Percentiles rank a stretch among this genome's conserved stretches.
Evolutionary conservation across 495 filamentous ascomycete species (phyloP).

Genomic region (Neurospora sp.): DNA sequence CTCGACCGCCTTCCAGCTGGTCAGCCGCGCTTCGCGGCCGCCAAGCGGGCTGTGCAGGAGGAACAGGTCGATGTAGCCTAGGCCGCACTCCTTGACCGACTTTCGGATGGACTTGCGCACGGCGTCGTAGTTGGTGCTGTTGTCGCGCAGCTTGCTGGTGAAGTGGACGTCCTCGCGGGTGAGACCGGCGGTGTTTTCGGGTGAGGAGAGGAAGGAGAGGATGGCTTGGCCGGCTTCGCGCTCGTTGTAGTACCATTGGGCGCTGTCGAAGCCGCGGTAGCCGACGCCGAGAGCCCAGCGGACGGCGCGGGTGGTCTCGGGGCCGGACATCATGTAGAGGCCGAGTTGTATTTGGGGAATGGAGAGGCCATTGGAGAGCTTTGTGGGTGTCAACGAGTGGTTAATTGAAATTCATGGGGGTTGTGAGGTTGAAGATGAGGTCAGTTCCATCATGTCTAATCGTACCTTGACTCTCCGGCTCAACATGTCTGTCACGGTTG

Average conservation of each 20-base stretch:
- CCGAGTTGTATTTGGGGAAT: conserved; percentile 61
- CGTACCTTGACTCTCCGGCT: conserved; percentile 1
- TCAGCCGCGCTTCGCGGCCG: conserved; percentile 45
- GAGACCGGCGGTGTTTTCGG: conserved; percentile 30
- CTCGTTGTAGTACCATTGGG: conserved; percentile 56
- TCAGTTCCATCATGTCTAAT: background rate
- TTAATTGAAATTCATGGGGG: background rate
- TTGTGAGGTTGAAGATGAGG: background rate
- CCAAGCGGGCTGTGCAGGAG: conserved; percentile 58
- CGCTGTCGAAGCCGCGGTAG: conserved; percentile 47
- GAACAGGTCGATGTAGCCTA: conserved; percentile 64
- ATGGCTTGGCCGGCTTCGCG: conserved; percentile 49
- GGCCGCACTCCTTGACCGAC: conserved; percentile 41
- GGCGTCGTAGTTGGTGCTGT: conserved; percentile 42
- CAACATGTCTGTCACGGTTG: conserved; percentile 1
- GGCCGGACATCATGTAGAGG: conserved; percentile 50
- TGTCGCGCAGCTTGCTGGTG: conserved; percentile 54
- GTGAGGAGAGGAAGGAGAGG: conserved; percentile 31
- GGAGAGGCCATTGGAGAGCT: conserved; percentile 46
- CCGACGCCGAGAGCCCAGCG: conserved; percentile 39
- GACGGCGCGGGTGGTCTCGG: conserved; percentile 38
- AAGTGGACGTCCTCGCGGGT: conserved; percentile 53
- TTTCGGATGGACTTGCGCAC: conserved; percentile 46
- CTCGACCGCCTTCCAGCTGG: conserved; percentile 56
- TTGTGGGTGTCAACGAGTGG: background rate